These are phyloP conservation scores for Yamadazyma insecticola DNA, from an alignment of 805 yeast genomes.

Conservation along the genomic window DNA sequence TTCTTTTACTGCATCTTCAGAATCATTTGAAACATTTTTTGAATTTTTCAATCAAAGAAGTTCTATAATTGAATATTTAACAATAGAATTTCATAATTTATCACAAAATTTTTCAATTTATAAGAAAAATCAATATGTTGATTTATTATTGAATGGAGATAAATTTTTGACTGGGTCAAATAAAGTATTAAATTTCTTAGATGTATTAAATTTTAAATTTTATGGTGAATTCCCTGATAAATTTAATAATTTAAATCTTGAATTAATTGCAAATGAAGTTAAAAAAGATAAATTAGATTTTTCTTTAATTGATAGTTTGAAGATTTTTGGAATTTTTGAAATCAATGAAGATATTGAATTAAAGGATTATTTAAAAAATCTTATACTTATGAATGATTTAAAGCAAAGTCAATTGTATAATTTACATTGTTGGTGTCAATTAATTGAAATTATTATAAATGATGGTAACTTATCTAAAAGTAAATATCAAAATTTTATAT, in stretches of 20 bases:
- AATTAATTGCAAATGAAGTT: background rate
- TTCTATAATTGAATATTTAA: constrained; percentile 56
- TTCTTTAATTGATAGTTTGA: constrained; percentile 3
- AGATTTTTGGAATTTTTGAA: too few species aligned
- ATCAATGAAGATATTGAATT: constrained; percentile 1
- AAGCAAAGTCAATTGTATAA: constrained; percentile 53
- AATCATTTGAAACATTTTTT: constrained; percentile 49
- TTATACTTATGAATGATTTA: constrained; percentile 43
- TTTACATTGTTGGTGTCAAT: constrained; percentile 78
- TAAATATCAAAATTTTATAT: constrained; percentile 45
- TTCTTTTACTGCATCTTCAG: constrained; percentile 26
- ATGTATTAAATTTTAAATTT: constrained; percentile 59
- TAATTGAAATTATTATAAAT: constrained; percentile 67
- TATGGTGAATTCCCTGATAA: constrained; percentile 1
- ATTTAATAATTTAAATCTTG: constrained; percentile 12
- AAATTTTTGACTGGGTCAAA: constrained; percentile 58
- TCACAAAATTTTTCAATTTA: constrained; percentile 41
- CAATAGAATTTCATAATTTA: constrained; percentile 67
- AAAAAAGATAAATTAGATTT: constrained; percentile 1
- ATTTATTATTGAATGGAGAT: constrained; percentile 46
- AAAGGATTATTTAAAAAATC: constrained; percentile 31
- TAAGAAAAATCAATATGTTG: constrained; percentile 48
- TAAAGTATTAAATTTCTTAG: constrained; percentile 64
- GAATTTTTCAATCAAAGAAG: constrained; percentile 61
- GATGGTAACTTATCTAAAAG: constrained; percentile 50